Base-by-base conservation (phyloP, 768 basidiomycete genomes). In the Mycena chlorophos region DNA sequence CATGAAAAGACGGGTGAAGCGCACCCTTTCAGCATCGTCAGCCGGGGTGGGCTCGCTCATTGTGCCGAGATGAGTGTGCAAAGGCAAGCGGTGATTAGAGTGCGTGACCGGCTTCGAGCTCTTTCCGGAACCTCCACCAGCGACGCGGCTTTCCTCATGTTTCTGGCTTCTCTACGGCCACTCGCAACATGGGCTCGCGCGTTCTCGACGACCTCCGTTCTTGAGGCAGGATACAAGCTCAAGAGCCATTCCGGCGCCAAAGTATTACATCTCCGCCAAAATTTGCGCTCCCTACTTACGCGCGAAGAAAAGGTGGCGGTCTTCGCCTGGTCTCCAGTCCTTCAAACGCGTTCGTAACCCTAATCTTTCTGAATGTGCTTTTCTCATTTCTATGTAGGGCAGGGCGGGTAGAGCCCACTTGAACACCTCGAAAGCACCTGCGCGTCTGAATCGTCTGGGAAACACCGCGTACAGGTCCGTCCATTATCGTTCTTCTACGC, bases 231-330 rank as follows among this genome's bases (percentile, higher is more conserved):
- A n/a, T 89, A 89, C 51, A 91, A 91, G 73, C 73, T 91, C 63
- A 91, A 91, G 70, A 81, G 86, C 1, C 89, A 91, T 67, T 86
- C 83, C 3, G 89, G 89, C 10, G n/a, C n/a, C n/a, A n/a, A n/a
- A n/a, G n/a, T n/a, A n/a, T n/a, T n/a, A n/a, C n/a, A n/a, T n/a
- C n/a, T n/a, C n/a, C n/a, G n/a, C n/a, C n/a, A n/a, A n/a, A n/a
- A n/a, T n/a, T n/a, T n/a, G n/a, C n/a, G n/a, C n/a, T n/a, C n/a
- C n/a, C n/a, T n/a, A n/a, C n/a, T n/a, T n/a, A n/a, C n/a, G n/a
- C n/a, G 81, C 89, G 22, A 91, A 91, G 74, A 91, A 91, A 71
- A 76, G 89, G 57, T 91, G 88, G 88, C 75, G 82, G 54, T 85
- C 86, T 3, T 69, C 90, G 42, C 80, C 81, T n/a, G 84, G 81